Conservation (phyloP, 176 grass and related monocot species). For the Alloteropsis semialata region DNA sequence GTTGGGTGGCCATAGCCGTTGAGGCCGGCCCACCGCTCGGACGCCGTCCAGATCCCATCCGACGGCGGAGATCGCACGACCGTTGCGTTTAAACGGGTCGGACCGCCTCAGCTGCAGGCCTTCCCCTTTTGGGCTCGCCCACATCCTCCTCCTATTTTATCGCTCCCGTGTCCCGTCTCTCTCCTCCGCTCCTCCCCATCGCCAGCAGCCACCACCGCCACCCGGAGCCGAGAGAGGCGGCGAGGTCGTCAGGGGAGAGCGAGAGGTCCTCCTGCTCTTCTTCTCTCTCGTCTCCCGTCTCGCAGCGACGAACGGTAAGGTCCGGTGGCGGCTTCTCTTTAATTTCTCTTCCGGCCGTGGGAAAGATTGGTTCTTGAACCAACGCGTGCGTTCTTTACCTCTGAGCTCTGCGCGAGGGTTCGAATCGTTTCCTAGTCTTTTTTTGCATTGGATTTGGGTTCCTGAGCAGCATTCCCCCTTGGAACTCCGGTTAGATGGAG, state of each 20-base stretch:
- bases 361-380: conserved; percentile 9
- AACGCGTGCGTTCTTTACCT: conserved; percentile 14
- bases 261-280: not conserved
- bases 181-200: conserved; percentile 11
- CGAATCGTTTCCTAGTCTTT: not conserved
- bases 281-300: not conserved
- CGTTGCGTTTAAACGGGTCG: conserved; percentile 49
- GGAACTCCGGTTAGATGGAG: conserved; percentile 30
- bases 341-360: not conserved
- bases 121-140: not conserved
- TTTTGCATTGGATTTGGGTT: conserved; percentile 1
- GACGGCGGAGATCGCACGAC: conserved; percentile 32
- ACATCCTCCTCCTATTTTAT: conserved; percentile 34
- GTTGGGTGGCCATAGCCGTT: conserved; percentile 57
- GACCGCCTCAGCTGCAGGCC: too few relatives aligned
- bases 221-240: not conserved
- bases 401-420: not conserved
- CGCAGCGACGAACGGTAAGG: not conserved
- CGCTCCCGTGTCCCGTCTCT: conserved; percentile 9
- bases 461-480: not conserved
- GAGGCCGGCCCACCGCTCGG: not conserved
- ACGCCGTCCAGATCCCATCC: conserved; percentile 17
- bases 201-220: not conserved
- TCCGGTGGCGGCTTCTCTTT: not conserved
- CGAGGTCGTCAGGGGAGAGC: not conserved